Base-by-base conservation (phyloP, 768 basidiomycete species). In the Agaricus blazei region DNA sequence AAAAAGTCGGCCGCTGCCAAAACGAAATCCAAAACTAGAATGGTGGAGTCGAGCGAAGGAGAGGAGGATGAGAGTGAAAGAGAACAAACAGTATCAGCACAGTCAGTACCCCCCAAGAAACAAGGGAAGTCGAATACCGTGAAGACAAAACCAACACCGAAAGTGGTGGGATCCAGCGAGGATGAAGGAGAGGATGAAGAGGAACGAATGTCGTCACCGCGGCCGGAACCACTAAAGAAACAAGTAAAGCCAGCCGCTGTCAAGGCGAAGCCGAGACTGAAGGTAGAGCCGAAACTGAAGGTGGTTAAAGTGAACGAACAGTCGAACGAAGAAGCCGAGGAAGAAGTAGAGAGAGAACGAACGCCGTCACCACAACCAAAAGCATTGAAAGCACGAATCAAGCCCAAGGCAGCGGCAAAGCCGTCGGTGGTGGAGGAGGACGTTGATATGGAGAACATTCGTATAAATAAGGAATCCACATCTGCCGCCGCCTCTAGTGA, bases 191-290 rank as follows among this genome's bases (percentile, higher is more conserved):
- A 54, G 48, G 40, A 14, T 48, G 46, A 47, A 56, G 36, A n/a
- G 49, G 42, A 67, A 61, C 58, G 61, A 40, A 29, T 40, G 57
- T 4, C 40, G 60, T 67, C 58, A 69, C 70, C 58, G 72, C 34
- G 11, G 5, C 77, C 14, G 72, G 74, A 73, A 6, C 71, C 72
- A 7, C 74, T 75, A 38, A 73, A 74, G 34, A 71, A 72, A n/a
- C 66, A 64, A 60, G 9, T 57, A 59, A 44, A 41, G 34, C 51
- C 3, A 8, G 11, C 34, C 11, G 34, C 34, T 11, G 34, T 34
- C 34, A 34, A 34, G 34, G 34, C 34, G 11, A 34, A 34, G 5
- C 11, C 34, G 7, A 34, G 11, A 34, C 11, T 6, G 2, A 34
- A 6, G 2, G 34, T 34, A 8, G 11, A 3, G 5, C 11, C 34